Evolutionary conservation across 164 flowering plant genomes (phyloP).

Genomic region (Cinnamomum chago): DNA sequence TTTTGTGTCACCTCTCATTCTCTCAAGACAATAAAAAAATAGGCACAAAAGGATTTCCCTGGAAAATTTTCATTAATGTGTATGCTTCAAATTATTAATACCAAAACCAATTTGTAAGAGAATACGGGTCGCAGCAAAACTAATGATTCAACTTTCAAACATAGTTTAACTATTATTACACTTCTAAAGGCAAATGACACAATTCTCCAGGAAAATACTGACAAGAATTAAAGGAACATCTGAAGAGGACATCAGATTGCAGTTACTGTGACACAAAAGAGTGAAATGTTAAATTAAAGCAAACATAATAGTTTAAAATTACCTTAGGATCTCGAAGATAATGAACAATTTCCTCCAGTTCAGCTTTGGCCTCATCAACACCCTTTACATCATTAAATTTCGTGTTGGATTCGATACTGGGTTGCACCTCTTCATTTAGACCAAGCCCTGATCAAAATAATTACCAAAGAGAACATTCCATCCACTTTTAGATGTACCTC

Average conservation of each 20-base stretch:
- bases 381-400: constrained; percentile 96
- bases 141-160: too few species aligned
- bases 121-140: too few species aligned
- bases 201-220: not conserved
- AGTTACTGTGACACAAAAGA: not conserved
- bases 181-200: too few species aligned
- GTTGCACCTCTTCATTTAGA: constrained; percentile 89
- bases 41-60: too few species aligned
- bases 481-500: not conserved
- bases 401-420: constrained; percentile 83
- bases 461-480: not conserved
- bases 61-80: too few species aligned
- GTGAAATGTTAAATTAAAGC: not conserved
- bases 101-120: too few species aligned
- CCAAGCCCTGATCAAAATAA: constrained; percentile 57
- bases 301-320: not conserved
- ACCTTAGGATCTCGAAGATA: constrained; percentile 92
- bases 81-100: too few species aligned
- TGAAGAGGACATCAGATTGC: not conserved
- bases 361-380: constrained; percentile 97
- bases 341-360: constrained; percentile 97
- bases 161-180: too few species aligned
- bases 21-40: too few species aligned
- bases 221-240: not conserved
- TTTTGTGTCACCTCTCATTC: too few species aligned